Evolutionary conservation across 768 basidiomycete species (phyloP).

Genomic region (Lactarius quietus): DNA sequence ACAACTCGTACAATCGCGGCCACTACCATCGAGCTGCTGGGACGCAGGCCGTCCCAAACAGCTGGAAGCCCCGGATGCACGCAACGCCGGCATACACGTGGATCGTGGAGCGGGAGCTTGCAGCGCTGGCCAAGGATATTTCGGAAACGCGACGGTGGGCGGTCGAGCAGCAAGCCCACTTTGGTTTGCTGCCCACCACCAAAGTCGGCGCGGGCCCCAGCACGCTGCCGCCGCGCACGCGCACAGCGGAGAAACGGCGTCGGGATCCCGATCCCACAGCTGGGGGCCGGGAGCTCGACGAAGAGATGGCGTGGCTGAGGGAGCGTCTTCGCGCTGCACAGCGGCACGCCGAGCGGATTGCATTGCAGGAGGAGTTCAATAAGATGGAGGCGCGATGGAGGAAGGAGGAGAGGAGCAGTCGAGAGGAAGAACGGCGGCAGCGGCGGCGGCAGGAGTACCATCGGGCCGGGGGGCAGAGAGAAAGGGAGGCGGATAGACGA

Average conservation of each 20-base stretch:
- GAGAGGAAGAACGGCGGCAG: slow-evolving; percentile 39
- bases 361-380: slow-evolving; percentile 51
- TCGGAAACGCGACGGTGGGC: slow-evolving; percentile 65
- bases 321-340: slow-evolving; percentile 19
- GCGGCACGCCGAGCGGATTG: slow-evolving; percentile 36
- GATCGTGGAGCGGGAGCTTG: slow-evolving; percentile 52
- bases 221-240: not conserved
- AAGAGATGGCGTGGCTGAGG: slow-evolving; percentile 14
- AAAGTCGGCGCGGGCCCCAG: not conserved
- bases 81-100: slow-evolving; percentile 35
- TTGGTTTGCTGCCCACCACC: slow-evolving; percentile 15
- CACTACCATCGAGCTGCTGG: slow-evolving; percentile 10
- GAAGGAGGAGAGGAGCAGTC: slow-evolving; percentile 42
- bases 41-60: not conserved
- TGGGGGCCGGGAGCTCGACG: slow-evolving; percentile 9
- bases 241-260: slow-evolving; percentile 2
- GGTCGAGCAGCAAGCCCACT: slow-evolving; percentile 46
- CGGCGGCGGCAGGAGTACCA: slow-evolving; percentile 5
- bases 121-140: slow-evolving; percentile 41
- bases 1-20: slow-evolving; percentile 15
- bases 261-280: slow-evolving; percentile 1
- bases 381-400: slow-evolving; percentile 52
- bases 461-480: slow-evolving; percentile 44
- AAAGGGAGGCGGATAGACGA: slow-evolving; percentile 36
- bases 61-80: slow-evolving; percentile 29